Conservation (phyloP, 176 grass and related monocot genomes). For the Saccharum spontaneum region DNA sequence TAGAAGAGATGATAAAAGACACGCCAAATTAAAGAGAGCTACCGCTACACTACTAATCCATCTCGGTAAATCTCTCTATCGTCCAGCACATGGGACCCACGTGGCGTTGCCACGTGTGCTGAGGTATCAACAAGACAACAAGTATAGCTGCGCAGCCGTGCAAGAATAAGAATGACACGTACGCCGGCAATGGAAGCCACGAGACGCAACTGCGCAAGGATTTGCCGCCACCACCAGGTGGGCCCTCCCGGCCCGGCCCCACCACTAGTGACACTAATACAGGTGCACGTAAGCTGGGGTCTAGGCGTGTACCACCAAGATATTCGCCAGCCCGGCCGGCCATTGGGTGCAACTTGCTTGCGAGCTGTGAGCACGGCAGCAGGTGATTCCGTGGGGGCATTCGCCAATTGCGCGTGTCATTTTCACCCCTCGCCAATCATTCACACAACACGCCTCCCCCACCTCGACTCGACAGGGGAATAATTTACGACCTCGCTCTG, state of each 20-base stretch:
- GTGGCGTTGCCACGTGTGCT: background rate
- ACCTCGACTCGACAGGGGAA: too few species aligned
- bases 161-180: background rate
- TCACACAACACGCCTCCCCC: background rate
- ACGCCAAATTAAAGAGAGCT: too few species aligned
- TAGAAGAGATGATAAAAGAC: too few species aligned
- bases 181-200: background rate
- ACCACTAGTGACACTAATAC: too few species aligned
- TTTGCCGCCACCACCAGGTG: background rate
- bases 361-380: too few species aligned
- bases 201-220: background rate
- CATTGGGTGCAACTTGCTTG: background rate
- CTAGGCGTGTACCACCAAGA: too few species aligned
- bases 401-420: background rate
- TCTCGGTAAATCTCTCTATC: background rate
- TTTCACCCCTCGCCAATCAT: background rate
- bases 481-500: background rate
- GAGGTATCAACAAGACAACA: background rate
- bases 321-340: too few species aligned
- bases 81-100: background rate
- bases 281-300: too few species aligned
- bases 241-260: too few species aligned
- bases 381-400: background rate
- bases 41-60: background rate
- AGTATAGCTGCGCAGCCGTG: background rate